A percentile compares a stretch with the other conserved stretches of the same genome.
These are phyloP conservation scores for Yarrowia osloensis DNA, from an alignment of 805 yeast genomes.

Conservation along the genomic window DNA sequence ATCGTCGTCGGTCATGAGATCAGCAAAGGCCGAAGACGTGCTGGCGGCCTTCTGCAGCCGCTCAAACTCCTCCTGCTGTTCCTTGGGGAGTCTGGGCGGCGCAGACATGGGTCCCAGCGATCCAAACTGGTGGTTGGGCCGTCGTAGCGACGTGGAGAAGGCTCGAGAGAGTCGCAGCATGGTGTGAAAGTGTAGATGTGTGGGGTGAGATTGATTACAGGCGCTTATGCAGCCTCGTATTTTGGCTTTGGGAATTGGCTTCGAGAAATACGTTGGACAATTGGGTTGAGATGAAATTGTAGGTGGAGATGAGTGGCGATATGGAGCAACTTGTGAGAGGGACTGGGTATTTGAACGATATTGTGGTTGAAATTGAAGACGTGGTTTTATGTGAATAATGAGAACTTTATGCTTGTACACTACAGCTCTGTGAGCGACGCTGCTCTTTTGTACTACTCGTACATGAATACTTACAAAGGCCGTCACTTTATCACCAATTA, in stretches of 20 bases:
- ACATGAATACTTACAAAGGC: too few relatives aligned
- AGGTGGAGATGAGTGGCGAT: too few relatives aligned
- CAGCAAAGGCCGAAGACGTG: constrained; percentile 59
- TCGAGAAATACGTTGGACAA: not conserved
- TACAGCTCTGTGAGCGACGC: too few relatives aligned
- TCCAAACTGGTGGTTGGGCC: constrained; percentile 16
- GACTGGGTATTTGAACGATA: too few relatives aligned
- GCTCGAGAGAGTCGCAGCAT: constrained; percentile 17
- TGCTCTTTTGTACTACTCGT: too few relatives aligned
- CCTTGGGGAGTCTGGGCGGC: constrained; percentile 76
- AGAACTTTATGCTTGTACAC: too few relatives aligned
- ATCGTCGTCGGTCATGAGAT: constrained; percentile 27
- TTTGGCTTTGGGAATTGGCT: too few relatives aligned
- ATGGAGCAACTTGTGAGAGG: too few relatives aligned
- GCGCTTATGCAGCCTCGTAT: not conserved
- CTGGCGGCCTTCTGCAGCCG: constrained; percentile 76
- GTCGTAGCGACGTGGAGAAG: constrained; percentile 7
- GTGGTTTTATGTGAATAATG: too few relatives aligned
- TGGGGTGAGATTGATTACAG: not conserved
- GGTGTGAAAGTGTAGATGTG: not conserved
- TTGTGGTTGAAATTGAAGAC: too few relatives aligned
- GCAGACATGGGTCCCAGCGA: constrained; percentile 42
- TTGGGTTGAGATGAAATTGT: too few relatives aligned
- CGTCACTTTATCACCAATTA: too few relatives aligned
- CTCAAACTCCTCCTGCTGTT: constrained; percentile 91